Conservation (phyloP, 306 rosid genomes). For the Prunus fruticosa region DNA sequence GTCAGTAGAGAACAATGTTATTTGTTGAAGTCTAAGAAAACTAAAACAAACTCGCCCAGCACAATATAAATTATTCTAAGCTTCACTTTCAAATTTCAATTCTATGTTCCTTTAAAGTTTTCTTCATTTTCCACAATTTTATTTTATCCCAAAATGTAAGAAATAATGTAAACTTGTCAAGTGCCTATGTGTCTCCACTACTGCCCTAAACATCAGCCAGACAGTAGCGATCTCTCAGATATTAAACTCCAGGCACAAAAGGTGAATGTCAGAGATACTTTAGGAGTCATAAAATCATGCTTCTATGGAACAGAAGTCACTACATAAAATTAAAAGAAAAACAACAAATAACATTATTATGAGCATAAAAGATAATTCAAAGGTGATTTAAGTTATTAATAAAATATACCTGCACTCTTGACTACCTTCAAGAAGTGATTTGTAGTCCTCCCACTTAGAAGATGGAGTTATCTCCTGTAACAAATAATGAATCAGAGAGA, state of each 20-base stretch:
- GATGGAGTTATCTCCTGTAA: constrained; percentile 70
- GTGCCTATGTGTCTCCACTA: neutral
- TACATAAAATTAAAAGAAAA: neutral
- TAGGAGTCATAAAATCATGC: neutral
- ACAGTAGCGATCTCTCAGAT: neutral
- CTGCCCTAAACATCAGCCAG: neutral
- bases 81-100: neutral
- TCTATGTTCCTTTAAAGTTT: neutral
- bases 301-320: neutral
- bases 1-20: neutral
- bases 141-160: neutral
- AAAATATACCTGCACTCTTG: constrained; percentile 73
- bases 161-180: neutral
- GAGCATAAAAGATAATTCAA: neutral
- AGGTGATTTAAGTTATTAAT: constrained; percentile 3
- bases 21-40: neutral
- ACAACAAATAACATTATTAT: neutral
- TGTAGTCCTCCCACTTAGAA: constrained; percentile 76
- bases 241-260: neutral
- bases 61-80: neutral
- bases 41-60: neutral
- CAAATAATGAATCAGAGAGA: constrained; percentile 3
- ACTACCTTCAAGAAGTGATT: constrained; percentile 53
- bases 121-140: neutral
- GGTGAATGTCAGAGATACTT: neutral